Evolutionary conservation across 768 basidiomycete species (phyloP), one percentile per base, ranked within the genome.

Genomic region (Suillus subaureus): DNA sequence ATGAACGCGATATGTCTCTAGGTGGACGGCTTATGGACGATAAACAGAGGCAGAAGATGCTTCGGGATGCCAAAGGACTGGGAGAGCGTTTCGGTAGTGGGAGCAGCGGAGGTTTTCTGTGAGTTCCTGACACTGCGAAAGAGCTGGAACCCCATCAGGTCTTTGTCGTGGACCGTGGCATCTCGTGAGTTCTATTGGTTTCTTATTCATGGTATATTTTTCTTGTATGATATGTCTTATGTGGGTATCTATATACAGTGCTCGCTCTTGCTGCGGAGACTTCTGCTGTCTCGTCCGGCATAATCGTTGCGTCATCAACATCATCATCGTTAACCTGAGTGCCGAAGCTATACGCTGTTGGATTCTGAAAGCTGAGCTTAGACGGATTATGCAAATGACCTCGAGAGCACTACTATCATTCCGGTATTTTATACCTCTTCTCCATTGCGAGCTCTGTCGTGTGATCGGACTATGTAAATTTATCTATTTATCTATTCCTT

Each of bases 11-110:
- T 76, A 97, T 99, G 96, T 85, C 85, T 3, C 71, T 97, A 4
- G 89, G 89, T 2, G 96, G 97, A 16, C 81, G 93, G 60, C 81
- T 97, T 37, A 92, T 99, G 93, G 95, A 94, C 71, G 96, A 97
- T 66, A 84, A 82, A 54, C 89, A 92, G 73, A 83, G 97, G 67
- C 83, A 85, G 63, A 88, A 88, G 72, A 82, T 94, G 75, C 82
- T 99, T 71, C 85, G 83, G 64, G 96, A 98, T 68, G 90, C 95
- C 13, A 88, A 86, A 67, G 88, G 89, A 7, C 80, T 98, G 18
- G 89, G 91, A 39, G 93, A 94, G 72, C 81, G 94, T 62, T 98
- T 98, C 73, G 93, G 93, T 18, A 79, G 84, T 51, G 89, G 89
- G 3, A 89, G 83, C 70, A 85, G 83, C 62, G 91, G 91, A 3